Evolutionary conservation across 1,284 basidiomycete genomes (phyloP).

Genomic region (Pseudozyma hubeiensis): DNA sequence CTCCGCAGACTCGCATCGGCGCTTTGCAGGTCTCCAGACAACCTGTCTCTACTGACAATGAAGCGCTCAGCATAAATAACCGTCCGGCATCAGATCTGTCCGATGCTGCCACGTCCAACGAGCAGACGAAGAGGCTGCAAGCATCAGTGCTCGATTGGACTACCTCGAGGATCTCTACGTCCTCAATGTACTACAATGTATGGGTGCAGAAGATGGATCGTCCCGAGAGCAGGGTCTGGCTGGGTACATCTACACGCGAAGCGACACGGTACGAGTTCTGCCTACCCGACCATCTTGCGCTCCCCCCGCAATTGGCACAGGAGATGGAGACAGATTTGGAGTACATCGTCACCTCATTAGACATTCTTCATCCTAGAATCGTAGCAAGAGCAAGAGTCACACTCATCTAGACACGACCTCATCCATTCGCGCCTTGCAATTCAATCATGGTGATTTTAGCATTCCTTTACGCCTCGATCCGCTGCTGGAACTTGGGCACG

Average conservation of each 20-base stretch:
- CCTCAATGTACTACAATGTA: conserved; percentile 19
- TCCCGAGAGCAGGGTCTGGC: conserved; percentile 20
- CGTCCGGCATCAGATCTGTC: conserved; percentile 1
- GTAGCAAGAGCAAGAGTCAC: conserved; percentile 7
- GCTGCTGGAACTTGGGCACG: conserved; percentile 30
- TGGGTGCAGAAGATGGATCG: conserved; percentile 21
- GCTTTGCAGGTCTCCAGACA: conserved; percentile 17
- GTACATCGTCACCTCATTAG: conserved; percentile 19
- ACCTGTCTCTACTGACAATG: too few species aligned
- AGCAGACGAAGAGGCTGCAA: background rate
- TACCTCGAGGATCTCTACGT: background rate
- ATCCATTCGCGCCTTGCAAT: background rate
- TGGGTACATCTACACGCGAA: conserved; percentile 44
- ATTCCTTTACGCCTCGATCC: conserved; percentile 15
- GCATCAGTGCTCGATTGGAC: conserved; percentile 13
- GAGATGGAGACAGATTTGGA: conserved; percentile 1
- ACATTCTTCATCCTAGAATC: background rate
- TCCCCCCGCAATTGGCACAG: conserved; percentile 2
- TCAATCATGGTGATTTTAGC: too few species aligned
- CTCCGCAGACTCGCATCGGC: conserved; percentile 13
- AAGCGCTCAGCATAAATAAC: conserved; percentile 3
- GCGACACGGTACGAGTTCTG: conserved; percentile 32
- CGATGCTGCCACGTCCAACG: background rate
- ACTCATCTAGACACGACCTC: background rate
- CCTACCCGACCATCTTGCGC: conserved; percentile 7